phyloP scores from a whole-genome alignment of 2,329 filamentous ascomycete species.

The Grosmannia huntii region DNA sequence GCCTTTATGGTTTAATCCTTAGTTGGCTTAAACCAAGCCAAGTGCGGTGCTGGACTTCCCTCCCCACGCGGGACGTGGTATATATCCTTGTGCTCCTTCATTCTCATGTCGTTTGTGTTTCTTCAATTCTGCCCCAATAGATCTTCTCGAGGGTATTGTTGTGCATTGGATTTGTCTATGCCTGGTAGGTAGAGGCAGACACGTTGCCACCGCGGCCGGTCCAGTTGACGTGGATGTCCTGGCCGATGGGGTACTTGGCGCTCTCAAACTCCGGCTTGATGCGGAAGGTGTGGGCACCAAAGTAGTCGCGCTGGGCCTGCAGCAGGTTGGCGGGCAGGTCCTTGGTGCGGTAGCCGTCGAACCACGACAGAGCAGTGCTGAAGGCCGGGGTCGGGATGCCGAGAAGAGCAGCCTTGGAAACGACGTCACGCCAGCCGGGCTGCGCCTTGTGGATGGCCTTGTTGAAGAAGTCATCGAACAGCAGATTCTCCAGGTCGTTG shows the following conservation, averaged over 20 bases:
- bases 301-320: slow-evolving; percentile 99
- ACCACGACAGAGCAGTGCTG: slow-evolving; percentile 95
- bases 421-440: slow-evolving; percentile 79
- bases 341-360: slow-evolving; percentile 96
- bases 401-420: slow-evolving; percentile 82
- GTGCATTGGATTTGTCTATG: slow-evolving; percentile 41
- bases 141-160: not conserved
- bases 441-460: slow-evolving; percentile 96
- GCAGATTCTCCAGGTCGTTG: slow-evolving; percentile 90
- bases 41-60: not conserved
- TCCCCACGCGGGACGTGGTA: not conserved
- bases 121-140: not conserved
- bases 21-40: not conserved
- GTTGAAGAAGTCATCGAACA: slow-evolving; percentile 99
- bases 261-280: slow-evolving; percentile 71
- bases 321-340: slow-evolving; percentile 95
- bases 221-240: slow-evolving; percentile 99
- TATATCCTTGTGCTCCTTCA: not conserved
- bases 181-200: slow-evolving; percentile 93
- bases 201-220: slow-evolving; percentile 95
- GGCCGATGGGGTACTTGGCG: slow-evolving; percentile 68
- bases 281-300: slow-evolving; percentile 84
- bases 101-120: not conserved
- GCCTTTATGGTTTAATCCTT: not conserved
- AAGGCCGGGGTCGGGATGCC: slow-evolving; percentile 95